Base-by-base conservation (phyloP, 441 rosid species). In the Viola pubescens region DNA sequence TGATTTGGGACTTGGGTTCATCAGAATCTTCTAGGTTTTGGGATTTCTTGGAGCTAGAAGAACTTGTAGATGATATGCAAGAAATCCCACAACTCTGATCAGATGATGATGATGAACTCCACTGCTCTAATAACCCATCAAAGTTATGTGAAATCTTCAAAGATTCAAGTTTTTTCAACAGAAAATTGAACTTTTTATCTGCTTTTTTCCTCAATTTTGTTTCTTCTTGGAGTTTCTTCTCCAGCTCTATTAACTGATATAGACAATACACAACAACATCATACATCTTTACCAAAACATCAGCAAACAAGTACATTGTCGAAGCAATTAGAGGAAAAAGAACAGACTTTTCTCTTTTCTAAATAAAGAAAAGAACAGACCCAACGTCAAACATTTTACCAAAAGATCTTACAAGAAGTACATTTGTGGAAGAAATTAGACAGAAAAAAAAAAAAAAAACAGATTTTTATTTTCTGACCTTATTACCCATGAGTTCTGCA, bases 221-320 rank as follows among this genome's bases (percentile, higher is more conserved):
- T 80, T 91, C 98, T 69, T 87, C 83, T 72, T 61, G 81, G 9
- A 91, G 70, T 64, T 70, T 69, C 10, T 68, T 62, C 77, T 91
- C 94, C 14, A 91, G 69, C 66, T 83, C 91, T 48, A 67, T 61
- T 60, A 91, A 43, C 98, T 91, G 66, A 26, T 26, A 26, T 26
- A 26, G 34, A 26, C 3, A 26, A 2, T 26, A 26, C 34, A 1
- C 34, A 26, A 26, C 34, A 26, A 26, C 34, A 26, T 26, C 38
- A 61, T 37, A 48, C 48, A 37, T 12, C 41, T 26, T 2, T 26
- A 26, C 48, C 38, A 10, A 46, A 54, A 3, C 0, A 8, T 7
- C 46, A 12, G 1, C 4, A 39, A 37, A n/a, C 37, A 34, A 26
- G 7, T 3, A 52, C 63, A 34, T 53, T 6, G 46, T 43, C 37